Percentiles rank a stretch among this genome's conserved stretches.
phyloP scores from a whole-genome alignment of 768 basidiomycete genomes.

The Mycena vitilis region DNA sequence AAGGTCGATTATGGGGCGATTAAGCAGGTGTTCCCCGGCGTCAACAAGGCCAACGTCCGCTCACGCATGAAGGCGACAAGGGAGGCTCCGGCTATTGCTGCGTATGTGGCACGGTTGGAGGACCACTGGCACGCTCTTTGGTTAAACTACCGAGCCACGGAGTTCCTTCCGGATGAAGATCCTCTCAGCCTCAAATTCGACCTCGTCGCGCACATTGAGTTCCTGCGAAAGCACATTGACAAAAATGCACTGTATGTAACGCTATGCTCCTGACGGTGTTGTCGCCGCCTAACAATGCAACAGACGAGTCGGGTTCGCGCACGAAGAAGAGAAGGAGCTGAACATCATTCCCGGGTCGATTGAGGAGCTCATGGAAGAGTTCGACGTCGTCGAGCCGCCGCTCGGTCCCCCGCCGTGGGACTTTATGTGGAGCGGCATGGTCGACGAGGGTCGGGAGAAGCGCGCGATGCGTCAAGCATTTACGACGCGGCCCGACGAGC shows the following conservation, averaged over 20 bases:
- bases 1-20: slow-evolving; percentile 80
- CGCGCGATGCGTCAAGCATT: slow-evolving; percentile 69
- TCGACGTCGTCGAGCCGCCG: slow-evolving; percentile 62
- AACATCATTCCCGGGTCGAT: slow-evolving; percentile 55
- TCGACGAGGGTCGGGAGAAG: slow-evolving; percentile 84
- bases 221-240: slow-evolving; percentile 83
- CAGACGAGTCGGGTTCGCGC: slow-evolving; percentile 74
- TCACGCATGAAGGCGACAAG: slow-evolving; percentile 72
- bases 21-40: slow-evolving; percentile 82
- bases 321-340: slow-evolving; percentile 51
- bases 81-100: slow-evolving; percentile 72
- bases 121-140: slow-evolving; percentile 86
- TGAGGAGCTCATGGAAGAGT: slow-evolving; percentile 56
- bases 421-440: slow-evolving; percentile 77
- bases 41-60: slow-evolving; percentile 79
- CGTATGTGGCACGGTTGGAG: slow-evolving; percentile 83
- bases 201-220: slow-evolving; percentile 82
- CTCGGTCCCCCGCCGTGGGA: slow-evolving; percentile 66
- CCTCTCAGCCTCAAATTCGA: slow-evolving; percentile 79
- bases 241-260: slow-evolving; percentile 85
- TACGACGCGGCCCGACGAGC: slow-evolving; percentile 54
- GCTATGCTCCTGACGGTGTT: neutral
- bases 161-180: slow-evolving; percentile 77
- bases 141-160: slow-evolving; percentile 75
- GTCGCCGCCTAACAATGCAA: slow-evolving; percentile 25